Evolutionary conservation across 306 rosid genomes (phyloP), one percentile per base, ranked within the genome.

Genomic region (Rubus idaeus): DNA sequence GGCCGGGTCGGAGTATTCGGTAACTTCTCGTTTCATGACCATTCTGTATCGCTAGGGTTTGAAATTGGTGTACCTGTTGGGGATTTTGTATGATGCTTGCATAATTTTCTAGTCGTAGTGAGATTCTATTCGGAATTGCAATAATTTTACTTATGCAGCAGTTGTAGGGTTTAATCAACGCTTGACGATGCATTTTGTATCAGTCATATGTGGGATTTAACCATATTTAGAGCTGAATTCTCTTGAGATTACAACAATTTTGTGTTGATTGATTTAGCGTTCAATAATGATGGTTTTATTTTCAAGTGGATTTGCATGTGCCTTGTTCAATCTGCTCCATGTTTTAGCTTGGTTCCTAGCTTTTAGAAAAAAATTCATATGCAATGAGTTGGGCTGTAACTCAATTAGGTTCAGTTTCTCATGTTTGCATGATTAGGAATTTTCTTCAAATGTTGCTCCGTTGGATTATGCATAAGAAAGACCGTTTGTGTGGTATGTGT

Each of bases 171-270:
- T 67, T 42, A 18, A 12, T 10, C 41, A 49, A 7, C 35, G 44
- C 4, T 56, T 68, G 44, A 58, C 17, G 26, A 37, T 72, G 76
- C 51, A 45, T 73, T 30, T 57, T 73, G 67, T 56, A 23, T 45
- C 8, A 40, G 4, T 74, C 5, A 1, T 70, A 51, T n/a, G 42
- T 53, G 64, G 44, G 76, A 20, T 39, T 11, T 63, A 7, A 72
- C 5, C 8, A 17, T 1, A 13, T 26, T 58, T 45, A 6, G 77
- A 58, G 77, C 55, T 26, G 68, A 16, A 73, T 73, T 73, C 4
- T 37, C 2, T 42, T 41, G 37, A 42, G 30, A 41, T 46, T 46
- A 68, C 39, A 45, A 68, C 13, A 21, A 30, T 68, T 68, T 68
- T 68, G 40, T 45, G 51, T 21, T 45, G 47, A 10, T 45, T 60